Percentiles rank a stretch among this genome's conserved stretches.
Evolutionary conservation across 1,284 basidiomycete species (phyloP).

Genomic region (Ceratobasidium sp.): DNA sequence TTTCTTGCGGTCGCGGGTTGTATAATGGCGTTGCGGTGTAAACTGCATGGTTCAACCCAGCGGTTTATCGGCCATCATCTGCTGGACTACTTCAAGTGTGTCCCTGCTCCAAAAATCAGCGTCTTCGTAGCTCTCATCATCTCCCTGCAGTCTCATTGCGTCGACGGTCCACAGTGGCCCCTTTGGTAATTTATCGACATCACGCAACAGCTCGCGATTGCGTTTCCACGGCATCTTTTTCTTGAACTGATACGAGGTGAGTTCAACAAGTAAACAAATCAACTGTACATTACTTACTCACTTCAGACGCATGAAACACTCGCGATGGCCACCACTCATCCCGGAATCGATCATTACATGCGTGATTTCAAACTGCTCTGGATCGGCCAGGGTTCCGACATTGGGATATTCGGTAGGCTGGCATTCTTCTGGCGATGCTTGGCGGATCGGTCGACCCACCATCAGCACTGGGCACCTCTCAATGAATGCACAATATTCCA

Average conservation of each 20-base stretch:
- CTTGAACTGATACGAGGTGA: neutral
- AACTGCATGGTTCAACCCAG: neutral
- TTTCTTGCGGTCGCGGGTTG: neutral
- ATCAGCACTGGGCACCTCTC: neutral
- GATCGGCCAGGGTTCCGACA: conserved; percentile 8
- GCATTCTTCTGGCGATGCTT: neutral
- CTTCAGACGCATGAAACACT: neutral
- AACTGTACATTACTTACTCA: neutral
- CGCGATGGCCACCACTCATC: neutral
- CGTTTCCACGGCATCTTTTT: neutral
- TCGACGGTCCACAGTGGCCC: neutral
- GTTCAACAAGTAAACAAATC: neutral
- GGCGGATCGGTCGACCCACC: neutral
- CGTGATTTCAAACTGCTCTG: conserved; percentile 3
- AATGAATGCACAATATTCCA: neutral
- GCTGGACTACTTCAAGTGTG: neutral
- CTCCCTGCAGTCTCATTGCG: neutral
- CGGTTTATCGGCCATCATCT: neutral
- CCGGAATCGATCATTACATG: neutral
- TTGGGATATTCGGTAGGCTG: neutral
- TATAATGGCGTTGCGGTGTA: neutral
- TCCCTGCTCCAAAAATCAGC: conserved; percentile 8
- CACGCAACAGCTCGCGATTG: neutral
- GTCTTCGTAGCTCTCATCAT: neutral
- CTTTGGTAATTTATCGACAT: conserved; percentile 14